Conservation (phyloP, 2,329 filamentous ascomycete genomes). For the Beauveria rudraprayagi region DNA sequence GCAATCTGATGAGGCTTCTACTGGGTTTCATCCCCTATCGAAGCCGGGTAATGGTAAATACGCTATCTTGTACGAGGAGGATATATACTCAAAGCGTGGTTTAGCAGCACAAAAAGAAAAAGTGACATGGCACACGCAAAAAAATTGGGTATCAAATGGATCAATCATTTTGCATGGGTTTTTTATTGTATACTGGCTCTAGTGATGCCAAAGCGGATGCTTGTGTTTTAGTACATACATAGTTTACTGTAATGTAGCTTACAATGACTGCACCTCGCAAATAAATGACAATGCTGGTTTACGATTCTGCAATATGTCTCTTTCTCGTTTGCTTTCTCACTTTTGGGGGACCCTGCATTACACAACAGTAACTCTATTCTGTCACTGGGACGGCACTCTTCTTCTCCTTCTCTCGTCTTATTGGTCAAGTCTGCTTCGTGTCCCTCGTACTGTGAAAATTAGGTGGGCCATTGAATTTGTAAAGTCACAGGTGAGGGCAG, state of each 20-base stretch:
- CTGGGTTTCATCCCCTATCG: not conserved
- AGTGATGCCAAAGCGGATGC: not conserved
- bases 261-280: not conserved
- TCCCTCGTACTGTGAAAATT: too few species aligned
- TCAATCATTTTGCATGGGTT: not conserved
- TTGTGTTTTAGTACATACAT: constrained; percentile 7
- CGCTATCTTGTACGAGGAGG: not conserved
- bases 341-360: too few species aligned
- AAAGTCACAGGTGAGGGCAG: too few species aligned
- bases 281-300: not conserved
- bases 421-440: not conserved
- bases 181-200: not conserved
- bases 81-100: not conserved
- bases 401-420: too few species aligned
- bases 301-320: not conserved
- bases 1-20: not conserved
- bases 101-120: not conserved
- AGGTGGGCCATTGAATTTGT: too few species aligned
- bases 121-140: not conserved
- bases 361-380: too few species aligned
- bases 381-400: too few species aligned
- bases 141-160: not conserved
- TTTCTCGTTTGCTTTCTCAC: not conserved
- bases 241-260: constrained; percentile 2
- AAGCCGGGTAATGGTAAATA: constrained; percentile 11